A percentile compares a stretch with the other conserved stretches of the same genome.
Conservation (phyloP, 2,329 filamentous ascomycete species). For the Penicillium rolfsii region DNA sequence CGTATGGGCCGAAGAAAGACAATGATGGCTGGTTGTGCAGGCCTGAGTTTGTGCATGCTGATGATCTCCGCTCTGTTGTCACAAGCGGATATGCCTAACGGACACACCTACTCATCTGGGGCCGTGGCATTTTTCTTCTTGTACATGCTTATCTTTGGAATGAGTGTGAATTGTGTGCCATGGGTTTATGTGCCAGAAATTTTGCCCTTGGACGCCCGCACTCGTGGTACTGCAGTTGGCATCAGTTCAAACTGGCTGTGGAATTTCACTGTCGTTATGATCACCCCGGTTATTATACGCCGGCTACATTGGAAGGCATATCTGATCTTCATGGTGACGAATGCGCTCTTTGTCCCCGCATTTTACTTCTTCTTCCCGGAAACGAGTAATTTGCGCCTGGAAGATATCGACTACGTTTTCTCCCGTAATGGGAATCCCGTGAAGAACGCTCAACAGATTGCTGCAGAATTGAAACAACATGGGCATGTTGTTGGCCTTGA, state of each 20-base stretch:
- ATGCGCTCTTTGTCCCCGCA: slow-evolving; percentile 29
- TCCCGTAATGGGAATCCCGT: not conserved
- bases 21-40: not conserved
- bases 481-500: not conserved
- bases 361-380: slow-evolving; percentile 36
- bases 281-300: slow-evolving; percentile 27
- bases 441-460: not conserved
- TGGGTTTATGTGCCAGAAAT: slow-evolving; percentile 29
- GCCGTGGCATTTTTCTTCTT: slow-evolving; percentile 39
- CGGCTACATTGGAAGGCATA: slow-evolving; percentile 50
- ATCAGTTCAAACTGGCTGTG: slow-evolving; percentile 29
- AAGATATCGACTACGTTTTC: slow-evolving; percentile 1
- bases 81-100: not conserved
- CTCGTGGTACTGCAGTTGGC: slow-evolving; percentile 21
- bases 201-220: slow-evolving; percentile 25
- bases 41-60: not conserved
- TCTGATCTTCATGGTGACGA: slow-evolving; percentile 41
- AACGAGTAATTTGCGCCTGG: slow-evolving; percentile 10
- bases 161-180: slow-evolving; percentile 13
- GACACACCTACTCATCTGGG: not conserved
- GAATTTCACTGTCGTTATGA: slow-evolving; percentile 25
- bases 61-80: not conserved
- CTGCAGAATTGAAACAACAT: not conserved
- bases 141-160: slow-evolving; percentile 16
- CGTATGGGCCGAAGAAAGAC: not conserved